Evolutionary conservation across 352 stramenopile species (phyloP).

Genomic region (Ochromonadaceae sp.): DNA sequence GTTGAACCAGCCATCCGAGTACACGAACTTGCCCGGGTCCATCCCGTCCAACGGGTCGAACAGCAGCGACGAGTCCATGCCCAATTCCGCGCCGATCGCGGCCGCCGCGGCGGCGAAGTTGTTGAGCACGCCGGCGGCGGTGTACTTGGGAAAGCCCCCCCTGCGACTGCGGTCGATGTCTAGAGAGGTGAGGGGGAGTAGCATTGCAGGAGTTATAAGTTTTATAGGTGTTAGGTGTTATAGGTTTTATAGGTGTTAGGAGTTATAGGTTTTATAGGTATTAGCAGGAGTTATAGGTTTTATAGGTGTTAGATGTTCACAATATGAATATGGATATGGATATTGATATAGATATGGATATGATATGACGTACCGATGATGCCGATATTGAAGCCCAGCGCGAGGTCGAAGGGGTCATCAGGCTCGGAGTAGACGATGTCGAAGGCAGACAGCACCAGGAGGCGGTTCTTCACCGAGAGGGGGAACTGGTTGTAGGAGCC

Average conservation of each 20-base stretch:
- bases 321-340: too few species aligned
- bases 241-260: background rate
- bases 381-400: background rate
- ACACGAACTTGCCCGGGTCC: too few species aligned
- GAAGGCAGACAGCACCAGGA: conserved; percentile 5
- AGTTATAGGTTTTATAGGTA: background rate
- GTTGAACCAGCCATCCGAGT: too few species aligned
- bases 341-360: too few species aligned
- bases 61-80: too few species aligned
- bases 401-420: conserved; percentile 1
- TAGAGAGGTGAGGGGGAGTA: background rate
- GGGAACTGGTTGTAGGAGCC: too few species aligned
- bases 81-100: too few species aligned
- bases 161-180: too few species aligned
- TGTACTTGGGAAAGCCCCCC: too few species aligned
- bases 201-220: background rate
- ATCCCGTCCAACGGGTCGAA: too few species aligned
- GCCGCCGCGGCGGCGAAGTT: too few species aligned
- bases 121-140: too few species aligned
- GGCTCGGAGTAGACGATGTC: background rate
- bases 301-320: background rate
- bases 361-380: conserved; percentile 1
- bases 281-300: background rate
- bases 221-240: background rate
- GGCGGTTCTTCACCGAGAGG: background rate